phyloP scores from a whole-genome alignment of 805 yeast species.

The Dipodascus geniculatus region DNA sequence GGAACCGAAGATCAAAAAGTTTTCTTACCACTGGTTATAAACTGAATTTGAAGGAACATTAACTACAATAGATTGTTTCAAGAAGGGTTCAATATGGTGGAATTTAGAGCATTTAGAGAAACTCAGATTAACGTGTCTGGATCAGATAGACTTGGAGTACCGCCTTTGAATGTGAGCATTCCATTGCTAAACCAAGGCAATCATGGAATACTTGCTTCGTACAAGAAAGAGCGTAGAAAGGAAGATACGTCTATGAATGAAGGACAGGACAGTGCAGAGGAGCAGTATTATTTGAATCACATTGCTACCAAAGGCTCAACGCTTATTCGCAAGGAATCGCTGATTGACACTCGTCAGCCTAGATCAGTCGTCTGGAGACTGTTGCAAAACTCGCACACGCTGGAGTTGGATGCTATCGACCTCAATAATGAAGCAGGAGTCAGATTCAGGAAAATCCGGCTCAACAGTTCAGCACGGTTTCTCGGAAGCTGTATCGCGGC shows the following conservation, averaged over 20 bases:
- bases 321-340: background rate
- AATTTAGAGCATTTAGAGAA: background rate
- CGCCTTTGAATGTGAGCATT: conserved; percentile 5
- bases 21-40: no score
- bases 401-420: conserved; percentile 15
- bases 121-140: background rate
- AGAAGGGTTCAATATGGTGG: background rate
- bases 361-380: conserved; percentile 10
- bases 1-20: no score
- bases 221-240: background rate
- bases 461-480: conserved; percentile 31
- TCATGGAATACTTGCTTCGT: background rate
- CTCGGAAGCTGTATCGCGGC: conserved; percentile 29
- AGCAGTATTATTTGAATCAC: conserved; percentile 10
- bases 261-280: conserved; percentile 9
- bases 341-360: conserved; percentile 1
- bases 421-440: conserved; percentile 14
- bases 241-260: background rate
- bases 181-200: conserved; percentile 11
- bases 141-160: conserved; percentile 4
- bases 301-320: conserved; percentile 10
- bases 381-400: conserved; percentile 4
- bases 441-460: conserved; percentile 27
- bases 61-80: no score
- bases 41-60: background rate